These are phyloP conservation scores for Talaromyces trachyspermus DNA, from an alignment of 495 filamentous ascomycete species.

Conservation along the genomic window DNA sequence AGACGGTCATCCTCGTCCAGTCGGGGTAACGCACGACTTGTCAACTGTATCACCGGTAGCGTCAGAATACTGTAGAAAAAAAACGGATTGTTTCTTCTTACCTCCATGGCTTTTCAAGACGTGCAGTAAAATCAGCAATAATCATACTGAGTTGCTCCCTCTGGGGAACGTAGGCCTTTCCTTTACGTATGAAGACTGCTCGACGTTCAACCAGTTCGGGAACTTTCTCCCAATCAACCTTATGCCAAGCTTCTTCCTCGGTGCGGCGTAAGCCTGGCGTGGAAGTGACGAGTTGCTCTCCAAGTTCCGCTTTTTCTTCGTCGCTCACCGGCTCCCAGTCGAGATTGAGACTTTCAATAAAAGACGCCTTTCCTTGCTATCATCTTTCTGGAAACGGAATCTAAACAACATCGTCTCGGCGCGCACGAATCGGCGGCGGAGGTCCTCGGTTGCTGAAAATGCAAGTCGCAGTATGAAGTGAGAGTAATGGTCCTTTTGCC, in stretches of 20 bases:
- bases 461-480: conserved; percentile 96
- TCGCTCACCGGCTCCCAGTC: conserved; percentile 76
- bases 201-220: conserved; percentile 81
- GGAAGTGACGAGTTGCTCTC: conserved; percentile 44
- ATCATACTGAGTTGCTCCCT: conserved; percentile 83
- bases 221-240: conserved; percentile 89
- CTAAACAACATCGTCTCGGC: conserved; percentile 85
- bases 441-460: conserved; percentile 84
- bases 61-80: not conserved
- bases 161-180: conserved; percentile 87
- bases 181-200: conserved; percentile 65
- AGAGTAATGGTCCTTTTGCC: conserved; percentile 94
- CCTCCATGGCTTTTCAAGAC: conserved; percentile 76
- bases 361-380: conserved; percentile 58
- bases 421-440: conserved; percentile 79
- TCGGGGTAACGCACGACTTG: conserved; percentile 79
- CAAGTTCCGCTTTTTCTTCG: conserved; percentile 58
- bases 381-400: conserved; percentile 67
- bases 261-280: conserved; percentile 45
- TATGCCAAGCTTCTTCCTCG: conserved; percentile 85
- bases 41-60: conserved; percentile 49
- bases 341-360: conserved; percentile 70
- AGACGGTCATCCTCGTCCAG: conserved; percentile 96
- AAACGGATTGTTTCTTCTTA: too few species aligned
- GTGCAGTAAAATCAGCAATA: conserved; percentile 71